Percentiles rank a stretch among this genome's conserved stretches.
Conservation (phyloP, 2,329 filamentous ascomycete species). For the Penicillium occitanis region DNA sequence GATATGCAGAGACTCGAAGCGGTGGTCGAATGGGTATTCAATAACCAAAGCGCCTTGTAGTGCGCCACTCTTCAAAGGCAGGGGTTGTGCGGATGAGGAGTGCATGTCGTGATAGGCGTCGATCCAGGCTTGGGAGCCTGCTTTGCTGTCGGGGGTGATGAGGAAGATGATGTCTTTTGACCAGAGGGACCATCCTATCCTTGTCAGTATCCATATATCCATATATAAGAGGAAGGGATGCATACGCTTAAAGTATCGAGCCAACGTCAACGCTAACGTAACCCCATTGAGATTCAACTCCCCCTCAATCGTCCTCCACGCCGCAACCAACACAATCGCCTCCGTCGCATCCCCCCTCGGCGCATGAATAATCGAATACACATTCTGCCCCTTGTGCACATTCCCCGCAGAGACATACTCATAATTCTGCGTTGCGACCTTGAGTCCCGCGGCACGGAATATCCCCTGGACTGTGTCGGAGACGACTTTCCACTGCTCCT, state of each 20-base stretch:
- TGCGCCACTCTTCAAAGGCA: constrained; percentile 88
- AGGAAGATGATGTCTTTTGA: constrained; percentile 97
- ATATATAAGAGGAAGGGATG: not conserved
- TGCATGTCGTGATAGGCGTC: constrained; percentile 96
- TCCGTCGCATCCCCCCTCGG: constrained; percentile 95
- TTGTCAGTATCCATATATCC: constrained; percentile 23
- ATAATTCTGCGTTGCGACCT: constrained; percentile 85
- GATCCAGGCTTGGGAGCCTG: constrained; percentile 93
- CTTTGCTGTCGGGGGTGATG: constrained; percentile 81
- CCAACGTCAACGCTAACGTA: constrained; percentile 78
- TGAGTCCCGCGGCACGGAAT: constrained; percentile 75
- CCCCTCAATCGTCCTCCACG: constrained; percentile 79
- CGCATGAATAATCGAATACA: constrained; percentile 90
- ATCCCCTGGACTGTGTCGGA: constrained; percentile 74
- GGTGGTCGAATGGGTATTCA: constrained; percentile 81
- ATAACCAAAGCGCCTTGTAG: constrained; percentile 91
- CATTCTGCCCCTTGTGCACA: constrained; percentile 76
- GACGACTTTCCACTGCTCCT: constrained; percentile 32
- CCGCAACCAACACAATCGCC: constrained; percentile 86
- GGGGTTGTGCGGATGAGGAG: constrained; percentile 65
- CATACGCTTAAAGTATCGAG: constrained; percentile 86
- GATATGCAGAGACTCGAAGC: constrained; percentile 85
- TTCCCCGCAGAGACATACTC: constrained; percentile 77
- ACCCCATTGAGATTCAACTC: constrained; percentile 84
- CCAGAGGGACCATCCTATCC: constrained; percentile 86